Evolutionary conservation across 2,329 filamentous ascomycete genomes (phyloP), one percentile per base, ranked within the genome.

Genomic region (Xylariaceae sp.): DNA sequence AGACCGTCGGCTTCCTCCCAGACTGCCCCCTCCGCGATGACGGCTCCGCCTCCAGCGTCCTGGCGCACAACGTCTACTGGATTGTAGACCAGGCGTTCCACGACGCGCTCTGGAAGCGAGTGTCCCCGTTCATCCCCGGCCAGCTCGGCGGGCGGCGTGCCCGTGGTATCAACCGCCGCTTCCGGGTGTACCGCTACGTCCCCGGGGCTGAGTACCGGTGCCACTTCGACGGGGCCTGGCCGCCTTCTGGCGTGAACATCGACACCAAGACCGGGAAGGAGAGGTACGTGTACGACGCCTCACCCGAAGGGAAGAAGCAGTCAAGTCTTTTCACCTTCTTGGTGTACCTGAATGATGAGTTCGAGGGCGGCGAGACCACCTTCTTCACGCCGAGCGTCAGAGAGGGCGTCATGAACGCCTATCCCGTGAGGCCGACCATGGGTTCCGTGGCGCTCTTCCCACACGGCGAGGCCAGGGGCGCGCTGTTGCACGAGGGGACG

Each of bases 211-310:
- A 85, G 55, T 86, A 86, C 52, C 67, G 82, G 6, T 78, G 74
- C 42, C 82, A 85, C 48, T 84, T 86, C 42, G 69, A 86, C 49
- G 82, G 82, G 6, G 82, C 81, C 0, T 86, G 82, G 82, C 82
- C 82, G 9, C 81, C 82, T 0, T 85, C 81, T 0, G 78, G 78
- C 2, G 78, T 85, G 31, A 60, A 71, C 2, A 61, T n/a, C n/a
- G n/a, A n/a, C n/a, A n/a, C n/a, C n/a, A n/a, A n/a, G n/a, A n/a
- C 74, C 0, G 71, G 36, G 70, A 74, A 46, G 27, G 51, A 50
- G 2, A 70, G 64, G 1, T 85, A 85, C 40, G 67, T 81, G 3
- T 86, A 85, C 57, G 82, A 86, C 48, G 63, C 72, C 1, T 85
- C 81, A 2, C 80, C 81, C 0, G 44, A 66, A 1, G 66, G 64